Evolutionary conservation across 1,284 basidiomycete species (phyloP).

Genomic region (Sporisorium scitamineum): DNA sequence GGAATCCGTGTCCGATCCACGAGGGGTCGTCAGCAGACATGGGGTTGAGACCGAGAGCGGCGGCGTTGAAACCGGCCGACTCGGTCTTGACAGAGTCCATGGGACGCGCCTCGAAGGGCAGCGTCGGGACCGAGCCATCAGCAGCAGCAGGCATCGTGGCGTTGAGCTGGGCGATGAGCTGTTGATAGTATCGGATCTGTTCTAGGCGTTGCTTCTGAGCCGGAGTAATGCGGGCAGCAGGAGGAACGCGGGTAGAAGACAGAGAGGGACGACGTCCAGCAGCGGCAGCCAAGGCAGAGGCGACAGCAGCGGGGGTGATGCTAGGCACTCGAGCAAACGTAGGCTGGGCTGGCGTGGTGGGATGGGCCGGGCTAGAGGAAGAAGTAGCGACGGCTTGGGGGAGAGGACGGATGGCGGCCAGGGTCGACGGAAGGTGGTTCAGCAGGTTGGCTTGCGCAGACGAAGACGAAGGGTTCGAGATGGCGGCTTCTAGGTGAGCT

Average conservation of each 20-base stretch:
- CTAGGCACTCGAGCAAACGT: constrained; percentile 48
- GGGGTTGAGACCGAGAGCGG: constrained; percentile 49
- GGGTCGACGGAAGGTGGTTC: constrained; percentile 36
- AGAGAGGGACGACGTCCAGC: constrained; percentile 46
- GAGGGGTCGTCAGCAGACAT: constrained; percentile 58
- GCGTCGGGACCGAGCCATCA: constrained; percentile 35
- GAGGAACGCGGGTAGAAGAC: constrained; percentile 21
- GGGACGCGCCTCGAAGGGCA: constrained; percentile 42
- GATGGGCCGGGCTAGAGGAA: constrained; percentile 19
- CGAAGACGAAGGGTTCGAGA: constrained; percentile 52
- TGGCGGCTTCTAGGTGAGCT: constrained; percentile 50
- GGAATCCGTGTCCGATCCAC: constrained; percentile 58
- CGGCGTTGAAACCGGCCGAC: constrained; percentile 43
- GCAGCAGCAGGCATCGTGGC: constrained; percentile 48
- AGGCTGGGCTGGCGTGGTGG: constrained; percentile 20
- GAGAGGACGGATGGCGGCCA: constrained; percentile 46
- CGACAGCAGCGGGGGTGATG: constrained; percentile 43
- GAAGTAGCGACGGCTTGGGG: constrained; percentile 20
- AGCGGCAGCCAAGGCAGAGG: constrained; percentile 34
- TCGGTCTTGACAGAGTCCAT: constrained; percentile 39
- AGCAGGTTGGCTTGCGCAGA: constrained; percentile 51
- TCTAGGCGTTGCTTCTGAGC: constrained; percentile 46
- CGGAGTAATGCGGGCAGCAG: constrained; percentile 8
- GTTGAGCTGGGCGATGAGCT: constrained; percentile 50
- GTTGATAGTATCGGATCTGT: constrained; percentile 52